These are phyloP conservation scores for Leccinum truebloodii DNA, from an alignment of 768 basidiomycete genomes.

Conservation along the genomic window DNA sequence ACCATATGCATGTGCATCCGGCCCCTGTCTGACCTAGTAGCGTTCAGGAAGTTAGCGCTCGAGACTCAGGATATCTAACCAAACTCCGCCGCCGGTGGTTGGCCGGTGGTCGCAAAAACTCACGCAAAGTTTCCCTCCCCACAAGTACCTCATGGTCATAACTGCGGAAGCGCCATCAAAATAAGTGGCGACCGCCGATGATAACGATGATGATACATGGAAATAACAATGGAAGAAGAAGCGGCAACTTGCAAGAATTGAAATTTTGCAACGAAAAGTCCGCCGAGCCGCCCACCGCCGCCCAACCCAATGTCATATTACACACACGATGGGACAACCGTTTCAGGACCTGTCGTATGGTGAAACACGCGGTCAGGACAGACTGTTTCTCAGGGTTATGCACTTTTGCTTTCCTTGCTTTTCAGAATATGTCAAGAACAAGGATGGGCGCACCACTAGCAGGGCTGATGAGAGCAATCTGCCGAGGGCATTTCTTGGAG, in stretches of 20 bases:
- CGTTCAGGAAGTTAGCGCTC: not conserved
- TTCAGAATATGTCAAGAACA: not conserved
- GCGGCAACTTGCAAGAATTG: constrained; percentile 7
- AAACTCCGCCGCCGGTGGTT: not conserved
- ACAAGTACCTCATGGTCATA: not conserved
- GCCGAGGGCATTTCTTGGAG: not conserved
- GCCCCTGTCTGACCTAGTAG: not conserved
- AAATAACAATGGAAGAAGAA: constrained; percentile 8
- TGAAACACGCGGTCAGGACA: constrained; percentile 7
- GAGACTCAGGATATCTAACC: not conserved
- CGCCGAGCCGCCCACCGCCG: not conserved
- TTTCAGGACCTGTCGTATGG: constrained; percentile 16
- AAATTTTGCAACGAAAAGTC: constrained; percentile 5
- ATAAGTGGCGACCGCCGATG: constrained; percentile 5
- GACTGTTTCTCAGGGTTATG: constrained; percentile 5
- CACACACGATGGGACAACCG: constrained; percentile 4
- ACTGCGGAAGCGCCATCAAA: not conserved
- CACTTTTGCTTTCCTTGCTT: not conserved
- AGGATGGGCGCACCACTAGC: not conserved
- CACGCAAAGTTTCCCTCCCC: not conserved
- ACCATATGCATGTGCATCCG: not conserved
- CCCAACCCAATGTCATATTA: not conserved
- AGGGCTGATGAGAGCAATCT: not conserved
- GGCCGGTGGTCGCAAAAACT: not conserved
- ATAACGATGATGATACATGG: not conserved